Percentiles rank a stretch among this genome's conserved stretches.
phyloP scores from a whole-genome alignment of 176 grass and related monocot genomes.

The Calamus simplicifolius region DNA sequence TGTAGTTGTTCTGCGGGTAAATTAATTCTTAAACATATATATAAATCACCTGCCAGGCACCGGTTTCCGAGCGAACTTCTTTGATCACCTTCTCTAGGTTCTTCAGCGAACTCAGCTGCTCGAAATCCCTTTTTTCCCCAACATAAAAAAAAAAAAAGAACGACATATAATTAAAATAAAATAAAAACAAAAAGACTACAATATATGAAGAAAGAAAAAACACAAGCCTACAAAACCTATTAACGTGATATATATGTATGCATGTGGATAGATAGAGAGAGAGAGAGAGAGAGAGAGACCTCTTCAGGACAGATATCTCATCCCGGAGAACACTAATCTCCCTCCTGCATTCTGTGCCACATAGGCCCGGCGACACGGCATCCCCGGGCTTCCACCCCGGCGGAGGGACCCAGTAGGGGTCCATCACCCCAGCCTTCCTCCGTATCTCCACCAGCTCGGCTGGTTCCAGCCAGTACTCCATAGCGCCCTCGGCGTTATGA shows the following conservation, averaged over 20 bases:
- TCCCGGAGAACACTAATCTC: constrained; percentile 7
- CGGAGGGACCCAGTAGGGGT: constrained; percentile 58
- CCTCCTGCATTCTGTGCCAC: constrained; percentile 5
- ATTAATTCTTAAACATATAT: not conserved
- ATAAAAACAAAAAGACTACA: too few relatives aligned
- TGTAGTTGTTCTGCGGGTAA: not conserved
- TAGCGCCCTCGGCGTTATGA: constrained; percentile 45
- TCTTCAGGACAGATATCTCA: constrained; percentile 21
- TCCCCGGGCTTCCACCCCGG: constrained; percentile 58
- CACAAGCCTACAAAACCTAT: too few relatives aligned
- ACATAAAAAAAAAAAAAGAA: too few relatives aligned
- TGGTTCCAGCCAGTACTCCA: constrained; percentile 82
- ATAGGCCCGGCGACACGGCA: constrained; percentile 20
- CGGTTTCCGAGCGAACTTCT: constrained; percentile 5
- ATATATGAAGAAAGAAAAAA: too few relatives aligned
- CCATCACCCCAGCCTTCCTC: constrained; percentile 32
- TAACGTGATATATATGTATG: too few relatives aligned
- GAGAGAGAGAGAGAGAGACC: constrained; percentile 7
- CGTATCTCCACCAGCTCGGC: constrained; percentile 33
- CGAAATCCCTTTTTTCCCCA: not conserved
- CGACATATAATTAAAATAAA: not conserved
- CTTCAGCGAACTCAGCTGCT: constrained; percentile 3
- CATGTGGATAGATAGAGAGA: too few relatives aligned
- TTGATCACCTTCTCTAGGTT: constrained; percentile 4
- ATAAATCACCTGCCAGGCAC: constrained; percentile 22